Base-by-base conservation (phyloP, 352 stramenopile genomes). In the Phytophthora brassicae region DNA sequence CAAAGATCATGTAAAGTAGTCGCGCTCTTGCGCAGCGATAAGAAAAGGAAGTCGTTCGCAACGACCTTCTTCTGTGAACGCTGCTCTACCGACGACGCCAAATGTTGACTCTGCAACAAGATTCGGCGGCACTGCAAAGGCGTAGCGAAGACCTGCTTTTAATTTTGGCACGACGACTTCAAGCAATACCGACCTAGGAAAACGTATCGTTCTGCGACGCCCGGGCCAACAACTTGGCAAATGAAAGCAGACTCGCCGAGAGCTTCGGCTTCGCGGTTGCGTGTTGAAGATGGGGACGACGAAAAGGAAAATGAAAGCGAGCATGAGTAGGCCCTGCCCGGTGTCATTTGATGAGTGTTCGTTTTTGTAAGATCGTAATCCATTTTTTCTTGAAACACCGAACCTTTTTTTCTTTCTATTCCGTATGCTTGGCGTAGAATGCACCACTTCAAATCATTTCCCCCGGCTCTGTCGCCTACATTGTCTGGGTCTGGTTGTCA, bases 151-250 rank as follows among this genome's bases (percentile, higher is more conserved):
- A 68, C 58, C 0, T 72, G 64, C 26, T 72, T 72, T 22, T 39
- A 61, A n/a, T 62, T 72, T 3, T 68, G 58, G 64, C 58, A 68
- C 23, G 64, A 68, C 31, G 64, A 72, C 35, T 72, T 68, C 23
- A 42, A 53, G 1, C 12, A 66, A 62, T 33, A 9, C 23, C 24
- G 20, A 19, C 14, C 6, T 57, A 16, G 50, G 50, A 7, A 57
- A 48, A 11, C 46, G 47, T 5, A 24, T 72, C 4, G 64, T 72
- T 12, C 16, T 72, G n/a, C 52, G 57, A 2, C 52, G 64, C 9
- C 46, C 64, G 2, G 42, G 41, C 2, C 14, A 50, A 19, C 13
- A 48, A 8, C 42, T 48, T 29, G 58, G 64, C 6, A 20, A 47
- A 20, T 47, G 64, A 17, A 66, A 67, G 52, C 60, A 64, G 58